Percentiles rank a stretch among this genome's conserved stretches.
These are phyloP conservation scores for Groenewaldozyma auringiensis DNA, from an alignment of 1,139 yeast genomes.

Conservation along the genomic window DNA sequence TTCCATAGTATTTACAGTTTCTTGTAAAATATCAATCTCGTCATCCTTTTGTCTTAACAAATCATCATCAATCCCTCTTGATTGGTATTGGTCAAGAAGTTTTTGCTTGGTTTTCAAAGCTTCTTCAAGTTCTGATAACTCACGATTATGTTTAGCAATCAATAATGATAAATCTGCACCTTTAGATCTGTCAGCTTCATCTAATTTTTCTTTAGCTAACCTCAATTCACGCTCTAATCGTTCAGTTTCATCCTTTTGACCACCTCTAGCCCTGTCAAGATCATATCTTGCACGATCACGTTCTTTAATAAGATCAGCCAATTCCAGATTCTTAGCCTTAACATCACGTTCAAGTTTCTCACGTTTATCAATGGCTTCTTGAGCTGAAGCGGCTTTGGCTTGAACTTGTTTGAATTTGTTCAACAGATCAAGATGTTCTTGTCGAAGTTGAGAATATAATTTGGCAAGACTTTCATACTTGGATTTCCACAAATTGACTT, in stretches of 20 bases:
- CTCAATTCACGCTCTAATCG: slow-evolving; percentile 59
- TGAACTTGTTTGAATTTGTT: slow-evolving; percentile 77
- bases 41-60: slow-evolving; percentile 63
- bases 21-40: slow-evolving; percentile 73
- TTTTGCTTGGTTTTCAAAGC: slow-evolving; percentile 33
- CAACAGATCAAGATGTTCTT: slow-evolving; percentile 77
- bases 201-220: slow-evolving; percentile 51
- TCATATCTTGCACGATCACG: slow-evolving; percentile 86
- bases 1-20: slow-evolving; percentile 52
- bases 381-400: slow-evolving; percentile 87
- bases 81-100: slow-evolving; percentile 26
- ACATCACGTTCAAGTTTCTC: slow-evolving; percentile 78
- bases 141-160: slow-evolving; percentile 53
- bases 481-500: slow-evolving; percentile 68
- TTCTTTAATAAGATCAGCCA: slow-evolving; percentile 84
- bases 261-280: slow-evolving; percentile 61
- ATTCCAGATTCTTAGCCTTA: slow-evolving; percentile 76
- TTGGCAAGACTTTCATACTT: slow-evolving; percentile 89
- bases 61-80: slow-evolving; percentile 24
- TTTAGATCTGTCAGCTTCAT: slow-evolving; percentile 58
- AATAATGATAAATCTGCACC: slow-evolving; percentile 57
- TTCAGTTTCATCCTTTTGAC: slow-evolving; percentile 61
- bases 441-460: slow-evolving; percentile 82
- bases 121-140: slow-evolving; percentile 33
- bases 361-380: slow-evolving; percentile 79